Evolutionary conservation across 2,329 filamentous ascomycete species (phyloP).

Genomic region (Paraconiothyrium sp.): DNA sequence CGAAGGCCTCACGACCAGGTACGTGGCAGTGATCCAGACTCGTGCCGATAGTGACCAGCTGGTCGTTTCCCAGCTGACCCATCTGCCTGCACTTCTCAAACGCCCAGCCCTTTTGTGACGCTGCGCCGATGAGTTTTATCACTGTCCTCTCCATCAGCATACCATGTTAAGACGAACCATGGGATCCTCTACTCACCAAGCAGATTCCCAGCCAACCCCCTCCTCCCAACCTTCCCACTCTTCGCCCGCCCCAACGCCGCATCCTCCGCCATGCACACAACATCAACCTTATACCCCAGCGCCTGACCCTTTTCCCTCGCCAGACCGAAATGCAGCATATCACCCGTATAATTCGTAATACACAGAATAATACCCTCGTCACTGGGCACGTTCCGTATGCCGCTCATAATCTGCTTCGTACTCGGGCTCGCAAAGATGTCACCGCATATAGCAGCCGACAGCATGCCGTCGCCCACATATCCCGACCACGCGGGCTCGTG

Average conservation of each 20-base stretch:
- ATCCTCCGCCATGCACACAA: constrained; percentile 61
- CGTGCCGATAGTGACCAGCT: constrained; percentile 61
- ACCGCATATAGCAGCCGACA: constrained; percentile 58
- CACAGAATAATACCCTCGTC: constrained; percentile 59
- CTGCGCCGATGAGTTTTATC: constrained; percentile 58
- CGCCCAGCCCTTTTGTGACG: constrained; percentile 55
- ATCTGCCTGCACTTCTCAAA: constrained; percentile 58
- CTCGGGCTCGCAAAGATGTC: constrained; percentile 60
- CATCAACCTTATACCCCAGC: constrained; percentile 56
- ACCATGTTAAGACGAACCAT: background rate
- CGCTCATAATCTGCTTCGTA: constrained; percentile 61
- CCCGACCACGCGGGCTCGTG: constrained; percentile 61
- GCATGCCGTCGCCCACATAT: constrained; percentile 60
- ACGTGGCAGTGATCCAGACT: constrained; percentile 64
- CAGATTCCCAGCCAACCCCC: constrained; percentile 62
- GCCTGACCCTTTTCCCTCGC: constrained; percentile 59
- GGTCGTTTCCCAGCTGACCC: constrained; percentile 54
- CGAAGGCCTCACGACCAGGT: constrained; percentile 61
- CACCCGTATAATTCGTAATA: constrained; percentile 61
- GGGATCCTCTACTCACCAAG: constrained; percentile 43
- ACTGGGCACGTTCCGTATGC: constrained; percentile 56
- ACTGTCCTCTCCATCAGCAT: constrained; percentile 44
- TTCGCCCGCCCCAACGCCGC: constrained; percentile 59
- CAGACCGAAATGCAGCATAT: constrained; percentile 61
- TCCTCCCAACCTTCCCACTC: constrained; percentile 58